These are phyloP conservation scores for Euclidium syriacum DNA, from an alignment of 345 rosid species.

Conservation along the genomic window DNA sequence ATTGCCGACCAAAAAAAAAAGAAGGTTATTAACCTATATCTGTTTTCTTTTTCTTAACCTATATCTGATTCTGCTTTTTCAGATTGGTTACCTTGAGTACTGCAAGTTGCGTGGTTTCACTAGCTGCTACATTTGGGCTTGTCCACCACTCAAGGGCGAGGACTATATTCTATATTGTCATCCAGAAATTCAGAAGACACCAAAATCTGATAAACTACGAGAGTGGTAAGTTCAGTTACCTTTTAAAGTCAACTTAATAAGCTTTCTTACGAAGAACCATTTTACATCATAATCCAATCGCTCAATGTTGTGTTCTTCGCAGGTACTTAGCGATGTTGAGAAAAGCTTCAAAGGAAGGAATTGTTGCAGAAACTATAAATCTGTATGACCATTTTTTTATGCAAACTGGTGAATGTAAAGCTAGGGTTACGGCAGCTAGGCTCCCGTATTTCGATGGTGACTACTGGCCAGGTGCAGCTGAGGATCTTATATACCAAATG, in stretches of 20 bases:
- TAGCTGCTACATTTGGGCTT: conserved; percentile 99
- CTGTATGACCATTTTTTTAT: conserved; percentile 91
- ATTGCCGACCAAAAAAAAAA: no score
- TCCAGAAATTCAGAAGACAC: conserved; percentile 99
- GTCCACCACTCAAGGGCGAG: conserved; percentile 99
- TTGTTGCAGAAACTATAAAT: conserved; percentile 84
- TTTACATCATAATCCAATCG: conserved; percentile 17
- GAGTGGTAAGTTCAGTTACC: conserved; percentile 69
- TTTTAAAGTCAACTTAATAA: background rate
- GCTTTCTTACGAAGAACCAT: background rate
- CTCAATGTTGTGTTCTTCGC: conserved; percentile 22
- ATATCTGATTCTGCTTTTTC: conserved; percentile 24
- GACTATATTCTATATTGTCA: conserved; percentile 97
- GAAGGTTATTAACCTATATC: background rate
- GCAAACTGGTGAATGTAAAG: conserved; percentile 78
- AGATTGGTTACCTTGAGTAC: conserved; percentile 98
- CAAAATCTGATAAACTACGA: conserved; percentile 95
- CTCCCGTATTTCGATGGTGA: conserved; percentile 99
- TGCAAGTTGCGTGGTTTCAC: conserved; percentile 99
- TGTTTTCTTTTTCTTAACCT: background rate
- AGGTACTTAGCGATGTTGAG: conserved; percentile 92
- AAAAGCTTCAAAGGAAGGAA: conserved; percentile 81
- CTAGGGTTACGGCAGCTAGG: conserved; percentile 96
- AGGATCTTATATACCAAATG: conserved; percentile 88
- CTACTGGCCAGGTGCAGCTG: conserved; percentile 99